Evolutionary conservation across 75 land plant genomes (phyloP).

Genomic region (Cupressus sempervirens): DNA sequence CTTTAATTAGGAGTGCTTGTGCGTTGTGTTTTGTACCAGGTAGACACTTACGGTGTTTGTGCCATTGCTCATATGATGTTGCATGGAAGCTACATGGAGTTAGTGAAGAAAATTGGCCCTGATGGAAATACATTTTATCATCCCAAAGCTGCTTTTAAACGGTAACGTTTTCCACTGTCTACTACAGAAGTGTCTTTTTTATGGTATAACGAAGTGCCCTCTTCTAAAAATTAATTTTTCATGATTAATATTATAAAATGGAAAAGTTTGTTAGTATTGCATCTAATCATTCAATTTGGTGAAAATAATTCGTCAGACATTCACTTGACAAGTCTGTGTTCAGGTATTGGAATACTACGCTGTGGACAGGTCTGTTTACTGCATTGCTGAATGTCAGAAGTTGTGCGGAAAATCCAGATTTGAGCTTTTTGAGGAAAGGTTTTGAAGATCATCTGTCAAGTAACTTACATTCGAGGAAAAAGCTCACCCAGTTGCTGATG

Average conservation of each 20-base stretch:
- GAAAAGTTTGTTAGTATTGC: neutral
- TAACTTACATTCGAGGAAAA: slow-evolving; percentile 40
- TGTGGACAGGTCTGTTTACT: slow-evolving; percentile 74
- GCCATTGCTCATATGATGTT: slow-evolving; percentile 86
- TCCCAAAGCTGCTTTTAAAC: slow-evolving; percentile 72
- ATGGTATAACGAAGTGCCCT: neutral
- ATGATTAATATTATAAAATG: neutral
- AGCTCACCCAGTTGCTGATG: slow-evolving; percentile 51
- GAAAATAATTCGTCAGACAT: neutral
- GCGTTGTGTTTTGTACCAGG: slow-evolving; percentile 35
- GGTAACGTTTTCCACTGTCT: slow-evolving; percentile 32
- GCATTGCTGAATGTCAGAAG: slow-evolving; percentile 57
- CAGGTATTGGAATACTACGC: slow-evolving; percentile 81
- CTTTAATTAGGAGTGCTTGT: neutral
- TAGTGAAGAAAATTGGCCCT: slow-evolving; percentile 42
- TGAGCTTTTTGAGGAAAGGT: slow-evolving; percentile 38
- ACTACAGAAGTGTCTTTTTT: neutral
- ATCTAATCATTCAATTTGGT: neutral
- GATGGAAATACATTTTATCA: slow-evolving; percentile 44
- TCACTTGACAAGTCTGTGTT: neutral
- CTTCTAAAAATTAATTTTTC: neutral
- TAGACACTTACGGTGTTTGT: slow-evolving; percentile 91
- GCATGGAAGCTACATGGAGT: slow-evolving; percentile 77
- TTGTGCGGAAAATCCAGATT: slow-evolving; percentile 30
- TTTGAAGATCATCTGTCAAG: slow-evolving; percentile 64